Base-by-base conservation (phyloP, 2,329 filamentous ascomycete genomes). In the Onygena corvina region DNA sequence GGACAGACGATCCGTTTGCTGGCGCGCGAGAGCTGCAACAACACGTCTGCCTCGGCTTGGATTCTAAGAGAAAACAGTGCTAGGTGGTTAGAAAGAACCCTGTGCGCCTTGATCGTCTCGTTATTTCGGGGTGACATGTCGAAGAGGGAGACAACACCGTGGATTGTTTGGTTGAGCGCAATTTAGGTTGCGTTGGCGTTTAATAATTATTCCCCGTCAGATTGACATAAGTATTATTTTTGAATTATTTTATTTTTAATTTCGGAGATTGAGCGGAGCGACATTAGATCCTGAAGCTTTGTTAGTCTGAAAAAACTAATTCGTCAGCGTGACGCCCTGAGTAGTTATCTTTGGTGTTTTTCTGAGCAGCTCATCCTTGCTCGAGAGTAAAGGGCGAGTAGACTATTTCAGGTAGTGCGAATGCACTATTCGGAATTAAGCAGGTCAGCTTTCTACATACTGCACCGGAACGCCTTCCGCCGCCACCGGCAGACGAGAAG, bases 191-290 rank as follows among this genome's bases (percentile, higher is more conserved):
- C n/a, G 36, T 14, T 42, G 36, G 36, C 36, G 36, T 42, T 42
- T 42, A 42, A 42, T 42, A n/a, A n/a, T n/a, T n/a, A 42, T 42
- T 42, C 36, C 36, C 36, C 36, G 36, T 42, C 36, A 14, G 25
- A 3, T n/a, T n/a, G n/a, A n/a, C n/a, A n/a, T n/a, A n/a, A n/a
- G n/a, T n/a, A n/a, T n/a, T n/a, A n/a, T n/a, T n/a, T n/a, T n/a
- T n/a, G n/a, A n/a, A n/a, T n/a, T n/a, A 40, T n/a, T 14, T 11
- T 42, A 25, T 25, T 40, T 40, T 42, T 25, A 12, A 25, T 42
- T 42, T 42, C 36, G 36, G 36, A 42, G 36, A 42, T 42, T 42
- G 36, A 42, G 36, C 36, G 36, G 36, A 42, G 36, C 36, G 27
- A 14, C 2, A 0, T 27, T 6, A 27, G 25, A 4, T 20, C 27